A percentile compares a stretch with the other conserved stretches of the same genome.
Conservation (phyloP, 139 green algal species). For the Coccomyxa sp. region DNA sequence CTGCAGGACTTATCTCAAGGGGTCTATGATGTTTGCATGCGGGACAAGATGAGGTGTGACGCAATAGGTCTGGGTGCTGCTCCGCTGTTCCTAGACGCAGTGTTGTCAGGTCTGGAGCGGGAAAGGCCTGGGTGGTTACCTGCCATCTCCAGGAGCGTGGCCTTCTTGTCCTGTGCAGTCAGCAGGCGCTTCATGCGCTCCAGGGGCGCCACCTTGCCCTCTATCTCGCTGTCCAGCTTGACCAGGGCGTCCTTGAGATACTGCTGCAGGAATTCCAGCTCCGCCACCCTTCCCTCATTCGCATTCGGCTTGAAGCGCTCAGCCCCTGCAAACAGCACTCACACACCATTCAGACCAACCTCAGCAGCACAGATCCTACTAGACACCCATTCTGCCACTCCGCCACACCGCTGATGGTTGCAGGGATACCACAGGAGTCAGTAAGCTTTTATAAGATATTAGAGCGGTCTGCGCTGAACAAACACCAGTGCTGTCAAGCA, state of each 20-base stretch:
- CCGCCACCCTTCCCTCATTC: conserved; percentile 66
- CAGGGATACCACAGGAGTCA: too few relatives aligned
- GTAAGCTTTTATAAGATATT: too few relatives aligned
- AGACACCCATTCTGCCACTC: too few relatives aligned
- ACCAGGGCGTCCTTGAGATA: conserved; percentile 62
- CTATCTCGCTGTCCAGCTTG: conserved; percentile 59
- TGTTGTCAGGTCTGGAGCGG: too few relatives aligned
- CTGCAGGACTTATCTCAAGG: too few relatives aligned
- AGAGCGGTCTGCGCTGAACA: too few relatives aligned
- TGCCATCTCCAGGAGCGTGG: conserved; percentile 78
- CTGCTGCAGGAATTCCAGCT: conserved; percentile 80
- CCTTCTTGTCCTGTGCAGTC: conserved; percentile 74
- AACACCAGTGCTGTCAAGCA: too few relatives aligned
- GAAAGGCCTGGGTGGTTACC: conserved; percentile 14
- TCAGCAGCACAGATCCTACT: too few relatives aligned
- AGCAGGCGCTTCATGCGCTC: conserved; percentile 76
- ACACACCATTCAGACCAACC: not conserved
- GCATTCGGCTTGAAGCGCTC: conserved; percentile 38
- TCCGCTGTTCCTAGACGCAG: not conserved
- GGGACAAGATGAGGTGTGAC: too few relatives aligned
- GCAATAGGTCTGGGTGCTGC: not conserved
- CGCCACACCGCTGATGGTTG: too few relatives aligned
- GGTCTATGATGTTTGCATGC: too few relatives aligned
- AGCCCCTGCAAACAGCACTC: conserved; percentile 23
- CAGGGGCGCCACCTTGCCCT: conserved; percentile 33